Evolutionary conservation across 768 basidiomycete genomes (phyloP).

Genomic region (Macrocybe gigantea): DNA sequence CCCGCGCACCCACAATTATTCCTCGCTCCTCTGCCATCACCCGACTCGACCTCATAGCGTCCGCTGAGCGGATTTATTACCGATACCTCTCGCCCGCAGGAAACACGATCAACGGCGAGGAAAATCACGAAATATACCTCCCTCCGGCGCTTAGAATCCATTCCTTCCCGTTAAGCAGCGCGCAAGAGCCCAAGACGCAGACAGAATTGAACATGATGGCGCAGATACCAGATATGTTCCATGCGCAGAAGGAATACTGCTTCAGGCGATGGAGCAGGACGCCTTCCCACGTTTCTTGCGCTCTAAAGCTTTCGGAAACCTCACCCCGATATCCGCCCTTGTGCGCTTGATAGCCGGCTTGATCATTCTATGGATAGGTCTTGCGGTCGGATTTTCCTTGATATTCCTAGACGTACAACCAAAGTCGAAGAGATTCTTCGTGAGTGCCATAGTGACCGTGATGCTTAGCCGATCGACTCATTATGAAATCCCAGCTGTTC

Average conservation of each 20-base stretch:
- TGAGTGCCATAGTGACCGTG: conserved; percentile 39
- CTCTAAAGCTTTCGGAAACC: conserved; percentile 96
- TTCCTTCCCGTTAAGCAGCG: conserved; percentile 78
- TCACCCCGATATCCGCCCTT: conserved; percentile 87
- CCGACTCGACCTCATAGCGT: conserved; percentile 83
- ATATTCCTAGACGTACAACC: conserved; percentile 93
- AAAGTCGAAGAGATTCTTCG: conserved; percentile 90
- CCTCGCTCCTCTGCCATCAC: conserved; percentile 88
- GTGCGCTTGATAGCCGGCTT: conserved; percentile 83
- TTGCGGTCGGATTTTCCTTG: conserved; percentile 84
- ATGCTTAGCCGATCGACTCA: conserved; percentile 6
- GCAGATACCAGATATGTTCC: conserved; percentile 94
- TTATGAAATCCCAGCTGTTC: conserved; percentile 62
- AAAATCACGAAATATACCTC: conserved; percentile 97
- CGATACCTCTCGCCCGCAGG: conserved; percentile 85
- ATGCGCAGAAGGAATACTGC: conserved; percentile 95
- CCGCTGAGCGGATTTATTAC: conserved; percentile 94
- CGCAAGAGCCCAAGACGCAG: conserved; percentile 64
- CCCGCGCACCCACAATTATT: conserved; percentile 90
- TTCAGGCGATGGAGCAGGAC: conserved; percentile 96
- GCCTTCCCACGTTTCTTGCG: conserved; percentile 92
- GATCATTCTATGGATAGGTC: conserved; percentile 90
- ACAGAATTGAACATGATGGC: conserved; percentile 75
- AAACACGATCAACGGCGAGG: conserved; percentile 70
- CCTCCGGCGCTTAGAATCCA: conserved; percentile 90